Conservation (phyloP, 805 yeast genomes). For the Candida xiaguanensis region DNA sequence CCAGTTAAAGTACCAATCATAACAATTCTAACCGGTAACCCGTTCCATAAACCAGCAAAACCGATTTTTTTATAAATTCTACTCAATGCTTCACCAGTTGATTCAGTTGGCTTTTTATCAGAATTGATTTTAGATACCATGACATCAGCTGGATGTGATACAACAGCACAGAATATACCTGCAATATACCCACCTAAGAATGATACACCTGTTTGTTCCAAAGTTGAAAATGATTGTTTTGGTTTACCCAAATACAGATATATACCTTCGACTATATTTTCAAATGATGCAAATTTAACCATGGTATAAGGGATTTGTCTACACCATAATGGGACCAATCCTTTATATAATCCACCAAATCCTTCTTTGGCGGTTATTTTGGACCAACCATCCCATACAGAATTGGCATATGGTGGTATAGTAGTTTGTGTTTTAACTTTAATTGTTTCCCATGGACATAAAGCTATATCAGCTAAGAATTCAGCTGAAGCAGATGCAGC, state of each 20-base stretch:
- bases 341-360: conserved; percentile 74
- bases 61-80: conserved; percentile 84
- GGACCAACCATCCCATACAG: conserved; percentile 62
- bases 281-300: conserved; percentile 95
- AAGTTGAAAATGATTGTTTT: conserved; percentile 62
- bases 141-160: conserved; percentile 98
- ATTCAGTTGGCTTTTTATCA: conserved; percentile 62
- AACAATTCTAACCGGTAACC: conserved; percentile 87
- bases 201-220: conserved; percentile 90
- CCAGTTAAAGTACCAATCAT: conserved; percentile 98
- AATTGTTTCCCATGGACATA: conserved; percentile 94
- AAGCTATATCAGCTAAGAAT: conserved; percentile 81
- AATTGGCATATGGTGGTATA: conserved; percentile 74
- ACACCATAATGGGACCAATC: conserved; percentile 88
- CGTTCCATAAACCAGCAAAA: conserved; percentile 90
- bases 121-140: conserved; percentile 92
- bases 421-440: conserved; percentile 94
- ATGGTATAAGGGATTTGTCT: conserved; percentile 98
- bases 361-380: conserved; percentile 70
- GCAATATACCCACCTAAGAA: conserved; percentile 96
- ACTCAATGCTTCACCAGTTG: conserved; percentile 59
- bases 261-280: conserved; percentile 79
- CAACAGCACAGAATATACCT: conserved; percentile 93
- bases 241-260: conserved; percentile 71
- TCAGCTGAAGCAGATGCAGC: conserved; percentile 93